These are phyloP conservation scores for Xylaria castorea DNA, from an alignment of 495 filamentous ascomycete species.

Conservation along the genomic window DNA sequence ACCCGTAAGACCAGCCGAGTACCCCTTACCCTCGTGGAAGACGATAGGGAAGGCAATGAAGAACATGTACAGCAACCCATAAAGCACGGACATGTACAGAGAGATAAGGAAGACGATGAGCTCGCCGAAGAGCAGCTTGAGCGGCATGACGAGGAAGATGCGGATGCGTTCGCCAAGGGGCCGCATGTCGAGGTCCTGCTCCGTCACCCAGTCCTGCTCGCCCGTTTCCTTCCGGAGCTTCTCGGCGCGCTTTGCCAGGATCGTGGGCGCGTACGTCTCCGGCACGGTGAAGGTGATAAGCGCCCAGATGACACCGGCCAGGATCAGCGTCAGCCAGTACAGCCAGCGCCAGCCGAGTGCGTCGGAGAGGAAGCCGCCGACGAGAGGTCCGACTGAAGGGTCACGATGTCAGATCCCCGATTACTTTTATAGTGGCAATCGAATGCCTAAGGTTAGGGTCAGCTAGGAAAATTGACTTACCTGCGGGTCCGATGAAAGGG, in stretches of 20 bases:
- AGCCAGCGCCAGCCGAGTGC: conserved; percentile 80
- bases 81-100: conserved; percentile 80
- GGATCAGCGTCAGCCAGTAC: conserved; percentile 82
- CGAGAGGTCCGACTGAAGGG: conserved; percentile 64
- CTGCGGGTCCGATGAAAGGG: conserved; percentile 78
- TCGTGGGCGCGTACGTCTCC: conserved; percentile 78
- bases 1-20: conserved; percentile 72
- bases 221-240: conserved; percentile 74
- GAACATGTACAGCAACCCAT: conserved; percentile 84
- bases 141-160: conserved; percentile 75
- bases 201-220: conserved; percentile 68
- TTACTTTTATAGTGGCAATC: background rate
- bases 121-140: conserved; percentile 80
- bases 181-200: conserved; percentile 73
- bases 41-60: conserved; percentile 82
- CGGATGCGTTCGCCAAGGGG: conserved; percentile 66
- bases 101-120: conserved; percentile 80
- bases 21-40: conserved; percentile 77
- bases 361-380: conserved; percentile 76
- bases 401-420: conserved; percentile 23
- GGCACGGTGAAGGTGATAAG: conserved; percentile 81
- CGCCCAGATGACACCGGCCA: conserved; percentile 68
- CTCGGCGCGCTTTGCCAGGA: conserved; percentile 68
- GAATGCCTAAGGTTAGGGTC: background rate
- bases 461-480: conserved; percentile 38